Percentiles rank a stretch among this genome's conserved stretches.
Evolutionary conservation across 192 early-diverging fungal genomes (phyloP).

Genomic region (Umbelopsis sp.): DNA sequence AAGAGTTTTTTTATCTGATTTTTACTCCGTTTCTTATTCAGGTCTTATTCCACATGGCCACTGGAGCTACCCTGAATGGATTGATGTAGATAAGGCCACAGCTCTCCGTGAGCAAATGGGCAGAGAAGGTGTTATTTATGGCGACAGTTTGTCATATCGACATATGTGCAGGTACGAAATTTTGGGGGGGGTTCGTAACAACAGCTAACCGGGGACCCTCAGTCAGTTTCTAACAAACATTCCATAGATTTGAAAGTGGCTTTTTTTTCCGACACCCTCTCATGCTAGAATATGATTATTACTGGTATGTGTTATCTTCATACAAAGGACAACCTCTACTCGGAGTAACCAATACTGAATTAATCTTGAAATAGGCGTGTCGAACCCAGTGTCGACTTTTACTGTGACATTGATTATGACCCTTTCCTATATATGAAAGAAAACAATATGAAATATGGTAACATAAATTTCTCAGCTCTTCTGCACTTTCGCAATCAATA

Average conservation of each 20-base stretch:
- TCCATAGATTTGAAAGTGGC: slow-evolving; percentile 61
- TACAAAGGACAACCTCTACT: no score
- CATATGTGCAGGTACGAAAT: slow-evolving; percentile 64
- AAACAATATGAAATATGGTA: slow-evolving; percentile 73
- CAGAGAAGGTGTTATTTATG: slow-evolving; percentile 60
- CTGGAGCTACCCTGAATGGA: slow-evolving; percentile 69
- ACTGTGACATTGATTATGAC: slow-evolving; percentile 81
- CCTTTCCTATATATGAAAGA: slow-evolving; percentile 77
- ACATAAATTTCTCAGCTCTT: not conserved
- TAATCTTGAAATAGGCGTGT: slow-evolving; percentile 49
- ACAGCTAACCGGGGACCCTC: not conserved
- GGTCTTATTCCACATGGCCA: slow-evolving; percentile 60
- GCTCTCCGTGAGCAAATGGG: slow-evolving; percentile 53
- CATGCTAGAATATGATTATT: slow-evolving; percentile 70
- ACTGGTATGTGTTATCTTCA: slow-evolving; percentile 69
- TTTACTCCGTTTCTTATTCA: not conserved
- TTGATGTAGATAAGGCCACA: slow-evolving; percentile 57
- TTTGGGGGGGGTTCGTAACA: no score
- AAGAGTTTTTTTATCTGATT: not conserved
- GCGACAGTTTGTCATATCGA: slow-evolving; percentile 60
- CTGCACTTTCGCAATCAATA: not conserved
- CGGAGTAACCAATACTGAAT: no score
- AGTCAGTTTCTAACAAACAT: slow-evolving; percentile 5
- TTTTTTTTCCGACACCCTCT: slow-evolving; percentile 79
- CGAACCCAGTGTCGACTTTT: slow-evolving; percentile 79